Percentiles rank a stretch among this genome's conserved stretches.
phyloP scores from a whole-genome alignment of 805 yeast genomes.

The Pichia eremophila region DNA sequence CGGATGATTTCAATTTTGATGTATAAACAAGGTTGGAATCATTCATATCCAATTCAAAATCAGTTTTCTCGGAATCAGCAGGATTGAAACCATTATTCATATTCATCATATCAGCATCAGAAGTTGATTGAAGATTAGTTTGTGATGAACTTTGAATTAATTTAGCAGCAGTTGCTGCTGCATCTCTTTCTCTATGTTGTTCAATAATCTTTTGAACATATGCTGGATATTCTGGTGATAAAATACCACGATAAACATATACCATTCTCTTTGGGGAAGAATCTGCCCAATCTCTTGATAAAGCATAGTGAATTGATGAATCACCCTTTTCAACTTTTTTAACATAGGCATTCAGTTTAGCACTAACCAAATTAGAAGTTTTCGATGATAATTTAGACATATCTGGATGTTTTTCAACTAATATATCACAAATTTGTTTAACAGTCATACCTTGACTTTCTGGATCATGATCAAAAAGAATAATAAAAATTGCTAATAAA shows the following conservation, averaged over 20 bases:
- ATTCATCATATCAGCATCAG: background rate
- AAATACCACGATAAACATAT: slow-evolving; percentile 70
- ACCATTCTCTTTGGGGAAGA: slow-evolving; percentile 87
- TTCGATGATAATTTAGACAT: slow-evolving; percentile 76
- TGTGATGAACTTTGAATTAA: background rate
- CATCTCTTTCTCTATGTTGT: slow-evolving; percentile 30
- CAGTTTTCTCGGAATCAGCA: background rate
- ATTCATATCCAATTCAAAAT: slow-evolving; percentile 1
- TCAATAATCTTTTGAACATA: slow-evolving; percentile 63
- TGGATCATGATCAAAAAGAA: slow-evolving; percentile 59
- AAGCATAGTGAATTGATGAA: slow-evolving; percentile 57
- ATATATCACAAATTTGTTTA: slow-evolving; percentile 72
- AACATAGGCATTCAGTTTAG: slow-evolving; percentile 77
- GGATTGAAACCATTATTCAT: background rate
- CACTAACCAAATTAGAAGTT: slow-evolving; percentile 72
- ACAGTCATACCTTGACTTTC: slow-evolving; percentile 81
- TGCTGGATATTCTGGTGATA: slow-evolving; percentile 65
- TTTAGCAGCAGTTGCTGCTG: slow-evolving; percentile 8
- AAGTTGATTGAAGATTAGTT: background rate
- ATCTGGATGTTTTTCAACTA: slow-evolving; percentile 68
- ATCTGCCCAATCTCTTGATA: slow-evolving; percentile 86
- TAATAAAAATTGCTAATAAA: slow-evolving; percentile 62
- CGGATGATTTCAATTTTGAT: background rate
- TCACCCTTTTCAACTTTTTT: slow-evolving; percentile 78
- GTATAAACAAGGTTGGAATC: slow-evolving; percentile 1